phyloP scores from a whole-genome alignment of 768 basidiomycete species.

The Rhodotorula graminis region DNA sequence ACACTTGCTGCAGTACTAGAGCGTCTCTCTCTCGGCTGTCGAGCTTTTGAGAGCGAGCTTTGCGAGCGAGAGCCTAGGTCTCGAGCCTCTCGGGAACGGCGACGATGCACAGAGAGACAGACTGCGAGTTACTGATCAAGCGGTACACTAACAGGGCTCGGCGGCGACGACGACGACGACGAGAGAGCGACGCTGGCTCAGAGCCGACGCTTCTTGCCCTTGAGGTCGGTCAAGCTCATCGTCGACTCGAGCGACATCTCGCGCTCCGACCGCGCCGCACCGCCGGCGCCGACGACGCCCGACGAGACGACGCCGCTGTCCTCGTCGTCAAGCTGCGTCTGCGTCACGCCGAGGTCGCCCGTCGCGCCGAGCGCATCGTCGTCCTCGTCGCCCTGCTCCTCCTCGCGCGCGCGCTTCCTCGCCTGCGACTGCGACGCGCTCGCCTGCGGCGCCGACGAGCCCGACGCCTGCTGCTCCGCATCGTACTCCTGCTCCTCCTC shows the following conservation, averaged over 20 bases:
- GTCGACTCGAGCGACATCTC: slow-evolving; percentile 11
- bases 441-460: background rate
- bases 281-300: background rate
- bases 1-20: background rate
- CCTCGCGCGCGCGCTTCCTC: background rate
- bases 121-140: too few species aligned
- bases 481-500: background rate
- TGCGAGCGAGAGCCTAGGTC: too few species aligned
- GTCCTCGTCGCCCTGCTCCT: background rate
- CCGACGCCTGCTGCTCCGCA: background rate
- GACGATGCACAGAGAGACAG: too few species aligned
- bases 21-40: too few species aligned
- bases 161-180: too few species aligned
- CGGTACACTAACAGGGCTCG: too few species aligned
- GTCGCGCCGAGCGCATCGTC: background rate
- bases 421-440: background rate
- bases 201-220: slow-evolving; percentile 12
- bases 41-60: too few species aligned
- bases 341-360: slow-evolving; percentile 3
- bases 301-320: background rate
- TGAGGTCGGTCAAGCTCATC: slow-evolving; percentile 19
- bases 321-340: background rate
- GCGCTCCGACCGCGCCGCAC: slow-evolving; percentile 1
- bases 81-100: too few species aligned
- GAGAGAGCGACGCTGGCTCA: background rate